Conservation (phyloP, 495 filamentous ascomycete genomes). For the Astrocystis sublimbata region DNA sequence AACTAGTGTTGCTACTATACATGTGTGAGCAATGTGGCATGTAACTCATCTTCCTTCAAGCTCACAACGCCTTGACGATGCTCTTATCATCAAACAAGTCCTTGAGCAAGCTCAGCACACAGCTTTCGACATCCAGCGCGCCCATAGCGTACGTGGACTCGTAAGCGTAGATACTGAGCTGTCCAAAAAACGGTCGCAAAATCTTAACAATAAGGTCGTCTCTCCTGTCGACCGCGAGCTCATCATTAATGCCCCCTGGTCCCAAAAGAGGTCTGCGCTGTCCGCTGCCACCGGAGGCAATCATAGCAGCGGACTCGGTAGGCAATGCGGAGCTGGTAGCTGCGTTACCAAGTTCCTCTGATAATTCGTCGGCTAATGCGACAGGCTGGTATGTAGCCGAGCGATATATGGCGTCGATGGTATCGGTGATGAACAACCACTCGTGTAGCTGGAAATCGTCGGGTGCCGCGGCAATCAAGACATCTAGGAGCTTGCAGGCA, state of each 20-base stretch:
- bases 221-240: constrained; percentile 53
- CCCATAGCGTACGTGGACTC: constrained; percentile 89
- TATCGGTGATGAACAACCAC: constrained; percentile 97
- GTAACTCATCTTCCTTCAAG: not conserved
- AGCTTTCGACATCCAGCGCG: constrained; percentile 65
- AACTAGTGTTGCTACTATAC: no score
- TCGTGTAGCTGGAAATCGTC: constrained; percentile 96
- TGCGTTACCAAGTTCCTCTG: constrained; percentile 68
- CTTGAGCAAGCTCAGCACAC: constrained; percentile 64
- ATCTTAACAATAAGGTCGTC: constrained; percentile 74
- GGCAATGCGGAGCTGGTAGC: constrained; percentile 20
- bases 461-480: constrained; percentile 77
- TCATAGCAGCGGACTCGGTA: constrained; percentile 33
- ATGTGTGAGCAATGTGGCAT: constrained; percentile 3
- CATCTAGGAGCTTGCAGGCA: constrained; percentile 88
- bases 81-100: constrained; percentile 83
- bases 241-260: constrained; percentile 50
- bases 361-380: constrained; percentile 83
- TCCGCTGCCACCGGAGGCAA: constrained; percentile 23
- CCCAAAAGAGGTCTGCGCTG: constrained; percentile 51
- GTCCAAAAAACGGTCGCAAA: constrained; percentile 83
- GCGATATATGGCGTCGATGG: constrained; percentile 92
- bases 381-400: constrained; percentile 69
- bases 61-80: constrained; percentile 55
- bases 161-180: constrained; percentile 87